Conservation (phyloP, 2,329 filamentous ascomycete species). For the Sporothrix curviconia region DNA sequence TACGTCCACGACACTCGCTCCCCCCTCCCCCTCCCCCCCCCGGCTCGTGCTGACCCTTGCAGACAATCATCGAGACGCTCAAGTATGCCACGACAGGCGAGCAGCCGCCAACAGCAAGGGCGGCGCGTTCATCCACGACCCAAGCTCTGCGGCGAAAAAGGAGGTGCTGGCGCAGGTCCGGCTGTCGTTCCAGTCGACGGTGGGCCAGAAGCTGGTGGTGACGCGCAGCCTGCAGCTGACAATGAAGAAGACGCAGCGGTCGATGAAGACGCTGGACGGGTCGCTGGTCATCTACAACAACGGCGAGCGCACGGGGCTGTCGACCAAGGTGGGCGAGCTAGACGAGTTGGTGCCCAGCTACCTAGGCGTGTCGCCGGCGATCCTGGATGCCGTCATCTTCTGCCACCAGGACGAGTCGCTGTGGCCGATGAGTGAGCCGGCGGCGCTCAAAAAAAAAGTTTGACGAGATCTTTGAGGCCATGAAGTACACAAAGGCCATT, state of each 20-base stretch:
- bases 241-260: conserved; percentile 70
- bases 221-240: conserved; percentile 80
- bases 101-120: conserved; percentile 85
- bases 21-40: too few species aligned
- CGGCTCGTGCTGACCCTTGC: too few species aligned
- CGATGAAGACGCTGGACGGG: conserved; percentile 79
- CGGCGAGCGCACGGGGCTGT: conserved; percentile 72
- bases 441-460: conserved; percentile 85
- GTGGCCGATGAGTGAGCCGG: conserved; percentile 90
- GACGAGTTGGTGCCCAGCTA: conserved; percentile 78
- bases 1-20: too few species aligned
- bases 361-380: conserved; percentile 81
- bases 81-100: conserved; percentile 97
- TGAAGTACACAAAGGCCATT: conserved; percentile 95
- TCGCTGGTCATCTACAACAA: conserved; percentile 68
- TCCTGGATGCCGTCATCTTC: conserved; percentile 93
- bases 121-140: conserved; percentile 93
- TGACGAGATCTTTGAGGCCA: conserved; percentile 94
- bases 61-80: conserved; percentile 93
- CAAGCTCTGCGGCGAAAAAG: conserved; percentile 78
- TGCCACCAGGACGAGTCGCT: conserved; percentile 97
- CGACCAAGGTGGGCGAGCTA: conserved; percentile 72
- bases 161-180: conserved; percentile 89
- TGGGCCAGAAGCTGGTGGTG: conserved; percentile 71
- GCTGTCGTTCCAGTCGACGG: conserved; percentile 74